A percentile compares a stretch with the other conserved stretches of the same genome.
These are phyloP conservation scores for Neurospora sp. DNA, from an alignment of 495 filamentous ascomycete genomes.

Conservation along the genomic window DNA sequence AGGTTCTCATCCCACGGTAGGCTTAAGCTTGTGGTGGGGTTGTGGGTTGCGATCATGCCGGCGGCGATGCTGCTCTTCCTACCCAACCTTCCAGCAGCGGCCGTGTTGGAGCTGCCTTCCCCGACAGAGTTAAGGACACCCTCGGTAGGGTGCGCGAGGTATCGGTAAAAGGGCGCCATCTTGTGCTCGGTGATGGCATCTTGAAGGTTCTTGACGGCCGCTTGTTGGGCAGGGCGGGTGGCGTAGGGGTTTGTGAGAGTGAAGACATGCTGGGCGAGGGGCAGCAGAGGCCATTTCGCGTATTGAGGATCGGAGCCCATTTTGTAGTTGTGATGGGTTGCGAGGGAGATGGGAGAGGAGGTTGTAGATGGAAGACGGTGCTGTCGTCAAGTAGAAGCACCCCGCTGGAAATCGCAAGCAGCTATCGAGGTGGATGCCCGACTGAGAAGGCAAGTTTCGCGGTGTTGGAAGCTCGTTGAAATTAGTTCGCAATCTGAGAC, in stretches of 20 bases:
- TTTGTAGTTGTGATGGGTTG: constrained; percentile 2
- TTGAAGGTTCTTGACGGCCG: constrained; percentile 73
- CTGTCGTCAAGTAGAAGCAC: neutral
- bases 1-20: constrained; percentile 84
- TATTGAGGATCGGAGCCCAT: constrained; percentile 98
- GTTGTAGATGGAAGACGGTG: neutral
- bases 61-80: constrained; percentile 50
- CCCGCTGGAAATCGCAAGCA: neutral
- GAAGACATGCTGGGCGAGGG: constrained; percentile 94
- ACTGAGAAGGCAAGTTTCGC: neutral
- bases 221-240: constrained; percentile 52
- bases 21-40: constrained; percentile 48
- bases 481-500: neutral
- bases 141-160: constrained; percentile 87
- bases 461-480: neutral
- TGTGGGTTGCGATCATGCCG: constrained; percentile 62
- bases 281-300: constrained; percentile 85
- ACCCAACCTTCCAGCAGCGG: constrained; percentile 32
- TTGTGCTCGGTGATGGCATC: constrained; percentile 87
- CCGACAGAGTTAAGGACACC: constrained; percentile 75
- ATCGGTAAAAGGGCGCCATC: constrained; percentile 94
- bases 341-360: neutral
- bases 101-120: constrained; percentile 48
- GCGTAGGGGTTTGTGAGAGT: constrained; percentile 85
- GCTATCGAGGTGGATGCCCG: neutral